Conservation (phyloP, 306 rosid species). For the Malus sylvestris region DNA sequence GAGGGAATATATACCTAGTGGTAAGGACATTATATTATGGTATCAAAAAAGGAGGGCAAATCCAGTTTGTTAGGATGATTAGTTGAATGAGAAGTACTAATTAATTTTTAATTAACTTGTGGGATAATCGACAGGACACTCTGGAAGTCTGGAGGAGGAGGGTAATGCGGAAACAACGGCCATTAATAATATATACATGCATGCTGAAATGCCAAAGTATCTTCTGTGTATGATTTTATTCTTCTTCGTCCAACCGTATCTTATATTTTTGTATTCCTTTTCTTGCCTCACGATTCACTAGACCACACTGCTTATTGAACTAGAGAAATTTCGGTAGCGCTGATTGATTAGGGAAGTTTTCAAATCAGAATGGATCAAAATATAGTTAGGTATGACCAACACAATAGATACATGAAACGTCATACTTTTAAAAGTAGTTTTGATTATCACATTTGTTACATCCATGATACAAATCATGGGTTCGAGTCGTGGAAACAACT, state of each 20-base stretch:
- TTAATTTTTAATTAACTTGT: neutral
- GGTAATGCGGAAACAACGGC: neutral
- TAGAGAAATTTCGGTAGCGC: too few relatives aligned
- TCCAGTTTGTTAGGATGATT: neutral
- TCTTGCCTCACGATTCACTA: slow-evolving; percentile 2
- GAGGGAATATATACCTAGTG: neutral
- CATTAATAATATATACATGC: neutral
- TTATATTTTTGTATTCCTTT: neutral
- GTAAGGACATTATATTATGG: neutral
- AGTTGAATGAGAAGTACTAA: neutral
- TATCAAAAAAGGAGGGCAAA: neutral
- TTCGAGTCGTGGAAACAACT: too few relatives aligned
- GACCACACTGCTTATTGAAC: too few relatives aligned
- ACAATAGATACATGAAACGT: too few relatives aligned
- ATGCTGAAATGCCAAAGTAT: neutral
- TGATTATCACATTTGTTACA: too few relatives aligned
- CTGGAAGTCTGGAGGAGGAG: neutral
- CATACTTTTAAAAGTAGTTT: too few relatives aligned
- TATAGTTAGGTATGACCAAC: too few relatives aligned
- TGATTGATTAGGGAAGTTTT: too few relatives aligned
- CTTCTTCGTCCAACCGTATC: neutral
- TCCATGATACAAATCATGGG: too few relatives aligned
- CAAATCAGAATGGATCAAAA: too few relatives aligned
- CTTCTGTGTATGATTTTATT: neutral
- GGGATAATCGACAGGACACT: neutral